Evolutionary conservation across 345 rosid genomes (phyloP).

Genomic region (Eutrema yunnanense): DNA sequence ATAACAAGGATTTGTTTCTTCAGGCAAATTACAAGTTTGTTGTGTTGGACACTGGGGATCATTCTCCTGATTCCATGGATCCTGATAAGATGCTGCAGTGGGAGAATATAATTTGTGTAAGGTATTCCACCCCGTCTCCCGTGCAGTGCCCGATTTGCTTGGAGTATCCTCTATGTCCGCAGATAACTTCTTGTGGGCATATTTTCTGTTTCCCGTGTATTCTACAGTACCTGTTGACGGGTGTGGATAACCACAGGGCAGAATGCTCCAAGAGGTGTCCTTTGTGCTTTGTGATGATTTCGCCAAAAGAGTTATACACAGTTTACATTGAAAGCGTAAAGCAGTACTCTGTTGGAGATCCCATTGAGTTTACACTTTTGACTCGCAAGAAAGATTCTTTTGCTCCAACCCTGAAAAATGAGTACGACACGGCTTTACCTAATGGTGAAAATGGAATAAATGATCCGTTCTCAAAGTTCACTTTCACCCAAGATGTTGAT

Average conservation of each 20-base stretch:
- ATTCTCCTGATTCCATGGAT: constrained; percentile 64
- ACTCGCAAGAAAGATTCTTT: constrained; percentile 70
- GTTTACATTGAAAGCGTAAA: constrained; percentile 67
- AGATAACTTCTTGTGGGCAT: constrained; percentile 95
- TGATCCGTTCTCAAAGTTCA: constrained; percentile 74
- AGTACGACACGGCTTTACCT: constrained; percentile 19
- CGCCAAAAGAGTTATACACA: constrained; percentile 73
- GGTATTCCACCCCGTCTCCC: constrained; percentile 67
- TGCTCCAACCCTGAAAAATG: constrained; percentile 42
- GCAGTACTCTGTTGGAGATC: constrained; percentile 57
- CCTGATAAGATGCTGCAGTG: constrained; percentile 86
- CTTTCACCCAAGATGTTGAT: constrained; percentile 75
- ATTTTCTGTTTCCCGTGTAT: constrained; percentile 94
- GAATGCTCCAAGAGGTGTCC: constrained; percentile 83
- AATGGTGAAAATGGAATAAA: no score
- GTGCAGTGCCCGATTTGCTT: constrained; percentile 96
- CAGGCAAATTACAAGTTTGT: constrained; percentile 96
- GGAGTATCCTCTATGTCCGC: constrained; percentile 89
- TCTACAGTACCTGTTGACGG: constrained; percentile 69
- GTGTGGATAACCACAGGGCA: constrained; percentile 55
- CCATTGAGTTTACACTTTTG: constrained; percentile 71
- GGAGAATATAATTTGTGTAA: constrained; percentile 88
- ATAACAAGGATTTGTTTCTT: constrained; percentile 85
- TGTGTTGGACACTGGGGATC: constrained; percentile 66
- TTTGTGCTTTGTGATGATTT: constrained; percentile 83